Percentiles rank a stretch among this genome's conserved stretches.
Conservation (phyloP, 2,329 filamentous ascomycete genomes). For the Cephalotrichum gorgonifer region DNA sequence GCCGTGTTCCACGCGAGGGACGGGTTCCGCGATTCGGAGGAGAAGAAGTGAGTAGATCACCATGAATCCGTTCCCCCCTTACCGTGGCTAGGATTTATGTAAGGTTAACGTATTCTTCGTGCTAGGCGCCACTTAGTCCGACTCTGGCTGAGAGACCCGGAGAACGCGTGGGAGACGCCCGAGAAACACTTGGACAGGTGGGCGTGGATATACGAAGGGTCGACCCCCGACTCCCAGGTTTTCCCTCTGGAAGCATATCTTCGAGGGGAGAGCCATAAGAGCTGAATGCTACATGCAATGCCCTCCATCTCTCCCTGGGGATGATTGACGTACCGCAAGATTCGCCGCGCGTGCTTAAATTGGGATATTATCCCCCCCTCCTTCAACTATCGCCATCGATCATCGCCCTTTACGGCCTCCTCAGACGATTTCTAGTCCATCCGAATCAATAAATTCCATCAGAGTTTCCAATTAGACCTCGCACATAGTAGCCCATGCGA, state of each 20-base stretch:
- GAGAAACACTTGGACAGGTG: conserved; percentile 33
- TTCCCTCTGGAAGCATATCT: conserved; percentile 42
- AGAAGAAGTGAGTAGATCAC: conserved; percentile 29
- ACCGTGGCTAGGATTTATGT: not conserved
- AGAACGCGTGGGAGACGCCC: conserved; percentile 38
- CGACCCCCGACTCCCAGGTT: conserved; percentile 38
- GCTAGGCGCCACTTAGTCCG: conserved; percentile 28
- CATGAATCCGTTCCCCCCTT: not conserved
- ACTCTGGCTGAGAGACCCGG: conserved; percentile 38
- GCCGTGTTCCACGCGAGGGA: conserved; percentile 42
- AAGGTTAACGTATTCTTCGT: not conserved
- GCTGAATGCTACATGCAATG: not conserved
- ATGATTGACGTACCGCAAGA: too few relatives aligned
- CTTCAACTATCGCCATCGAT: too few relatives aligned
- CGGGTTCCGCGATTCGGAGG: conserved; percentile 31
- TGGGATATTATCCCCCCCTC: too few relatives aligned
- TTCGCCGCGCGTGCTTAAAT: too few relatives aligned
- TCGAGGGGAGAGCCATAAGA: conserved; percentile 3
- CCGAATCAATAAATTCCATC: too few relatives aligned
- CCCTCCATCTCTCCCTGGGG: conserved; percentile 1
- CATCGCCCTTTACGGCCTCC: too few relatives aligned
- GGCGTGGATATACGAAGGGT: conserved; percentile 40
- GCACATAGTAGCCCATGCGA: too few relatives aligned
- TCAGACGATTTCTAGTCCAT: too few relatives aligned
- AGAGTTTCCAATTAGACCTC: too few relatives aligned